These are phyloP conservation scores for Meyerozyma carpophila DNA, from an alignment of 1,139 yeast genomes.

Conservation along the genomic window DNA sequence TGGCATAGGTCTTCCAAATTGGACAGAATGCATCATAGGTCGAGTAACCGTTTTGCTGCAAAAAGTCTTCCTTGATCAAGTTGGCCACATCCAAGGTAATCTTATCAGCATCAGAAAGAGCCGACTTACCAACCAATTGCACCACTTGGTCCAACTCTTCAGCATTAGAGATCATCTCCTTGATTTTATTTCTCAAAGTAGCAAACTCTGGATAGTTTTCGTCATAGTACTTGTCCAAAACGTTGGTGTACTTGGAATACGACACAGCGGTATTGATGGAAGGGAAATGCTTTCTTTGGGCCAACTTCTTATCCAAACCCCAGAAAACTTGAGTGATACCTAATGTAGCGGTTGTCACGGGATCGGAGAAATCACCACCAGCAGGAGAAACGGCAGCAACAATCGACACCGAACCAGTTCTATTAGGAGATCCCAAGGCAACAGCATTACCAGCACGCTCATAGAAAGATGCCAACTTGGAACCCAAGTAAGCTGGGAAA, in stretches of 20 bases:
- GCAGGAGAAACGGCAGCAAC: slow-evolving; percentile 99
- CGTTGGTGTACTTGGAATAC: slow-evolving; percentile 90
- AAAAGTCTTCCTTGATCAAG: slow-evolving; percentile 92
- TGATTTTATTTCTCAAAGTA: slow-evolving; percentile 79
- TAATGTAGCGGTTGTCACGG: slow-evolving; percentile 95
- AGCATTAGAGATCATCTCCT: slow-evolving; percentile 91
- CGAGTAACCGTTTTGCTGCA: slow-evolving; percentile 98
- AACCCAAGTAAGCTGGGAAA: slow-evolving; percentile 99
- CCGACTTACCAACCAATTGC: slow-evolving; percentile 97
- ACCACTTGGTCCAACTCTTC: slow-evolving; percentile 99
- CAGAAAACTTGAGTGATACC: slow-evolving; percentile 99
- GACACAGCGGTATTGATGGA: slow-evolving; percentile 94
- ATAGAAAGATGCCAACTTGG: slow-evolving; percentile 96
- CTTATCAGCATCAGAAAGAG: slow-evolving; percentile 93
- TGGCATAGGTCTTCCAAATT: slow-evolving; percentile 95
- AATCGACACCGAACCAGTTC: slow-evolving; percentile 95
- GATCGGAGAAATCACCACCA: slow-evolving; percentile 99
- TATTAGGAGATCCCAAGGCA: slow-evolving; percentile 93
- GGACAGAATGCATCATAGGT: slow-evolving; percentile 98
- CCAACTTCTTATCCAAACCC: slow-evolving; percentile 98
- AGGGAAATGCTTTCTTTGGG: slow-evolving; percentile 99
- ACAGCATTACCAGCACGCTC: slow-evolving; percentile 99
- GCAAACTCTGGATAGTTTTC: slow-evolving; percentile 89
- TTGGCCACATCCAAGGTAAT: slow-evolving; percentile 90
- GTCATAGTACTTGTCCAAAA: slow-evolving; percentile 82